phyloP scores from a whole-genome alignment of 116 monocot species.

The Zostera marina region DNA sequence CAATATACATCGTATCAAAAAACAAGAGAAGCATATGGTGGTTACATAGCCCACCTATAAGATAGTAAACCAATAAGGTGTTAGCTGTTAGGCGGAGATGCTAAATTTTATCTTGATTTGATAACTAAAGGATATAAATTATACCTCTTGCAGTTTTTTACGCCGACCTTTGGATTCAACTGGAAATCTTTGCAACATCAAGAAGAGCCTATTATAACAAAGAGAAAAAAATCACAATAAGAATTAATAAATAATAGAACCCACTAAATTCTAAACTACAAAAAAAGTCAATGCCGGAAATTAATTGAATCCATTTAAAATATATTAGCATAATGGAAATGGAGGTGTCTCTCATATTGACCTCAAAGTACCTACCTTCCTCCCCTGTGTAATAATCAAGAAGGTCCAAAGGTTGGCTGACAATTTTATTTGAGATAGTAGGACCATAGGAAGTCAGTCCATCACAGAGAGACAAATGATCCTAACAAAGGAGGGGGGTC shows the following conservation, averaged over 20 bases:
- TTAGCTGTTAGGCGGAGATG: background rate
- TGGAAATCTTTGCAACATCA: constrained; percentile 86
- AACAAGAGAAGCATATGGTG: constrained; percentile 79
- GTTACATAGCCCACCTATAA: constrained; percentile 85
- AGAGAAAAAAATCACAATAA: background rate
- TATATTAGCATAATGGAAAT: no score
- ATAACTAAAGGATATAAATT: background rate
- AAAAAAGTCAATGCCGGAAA: no score
- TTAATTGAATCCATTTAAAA: no score
- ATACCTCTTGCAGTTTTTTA: constrained; percentile 89
- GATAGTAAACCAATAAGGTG: background rate
- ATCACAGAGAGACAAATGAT: no score
- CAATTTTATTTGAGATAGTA: no score
- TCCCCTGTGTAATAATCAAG: no score
- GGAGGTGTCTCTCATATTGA: no score
- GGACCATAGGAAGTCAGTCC: no score
- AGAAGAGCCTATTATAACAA: constrained; percentile 43
- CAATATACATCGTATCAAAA: constrained; percentile 63
- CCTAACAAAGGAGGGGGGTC: no score
- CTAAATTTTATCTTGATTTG: background rate
- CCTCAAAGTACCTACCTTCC: no score
- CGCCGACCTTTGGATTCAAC: constrained; percentile 86
- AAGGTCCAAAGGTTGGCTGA: no score
- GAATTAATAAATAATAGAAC: background rate
- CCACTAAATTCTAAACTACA: no score